Evolutionary conservation across 192 early-diverging fungal species (phyloP).

Genomic region (Podila clonocystis): DNA sequence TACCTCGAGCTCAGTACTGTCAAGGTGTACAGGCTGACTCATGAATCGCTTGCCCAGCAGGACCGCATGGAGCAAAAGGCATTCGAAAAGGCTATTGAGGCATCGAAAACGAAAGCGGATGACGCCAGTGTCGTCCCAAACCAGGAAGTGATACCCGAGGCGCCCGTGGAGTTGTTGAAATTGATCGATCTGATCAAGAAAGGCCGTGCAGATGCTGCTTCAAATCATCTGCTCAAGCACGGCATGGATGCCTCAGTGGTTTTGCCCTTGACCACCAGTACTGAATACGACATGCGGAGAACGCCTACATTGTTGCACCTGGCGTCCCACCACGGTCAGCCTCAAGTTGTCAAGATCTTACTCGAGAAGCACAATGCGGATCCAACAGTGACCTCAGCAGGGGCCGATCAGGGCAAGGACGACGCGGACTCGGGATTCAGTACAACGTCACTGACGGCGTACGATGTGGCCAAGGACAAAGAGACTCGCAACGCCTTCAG

Average conservation of each 20-base stretch:
- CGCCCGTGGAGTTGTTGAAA: slow-evolving; percentile 57
- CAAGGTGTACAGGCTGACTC: slow-evolving; percentile 58
- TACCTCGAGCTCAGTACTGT: slow-evolving; percentile 71
- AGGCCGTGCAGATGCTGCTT: slow-evolving; percentile 69
- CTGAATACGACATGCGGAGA: slow-evolving; percentile 52
- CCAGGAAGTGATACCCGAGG: slow-evolving; percentile 2
- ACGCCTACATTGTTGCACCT: slow-evolving; percentile 80
- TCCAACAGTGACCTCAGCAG: slow-evolving; percentile 61
- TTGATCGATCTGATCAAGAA: slow-evolving; percentile 66
- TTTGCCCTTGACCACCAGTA: slow-evolving; percentile 23
- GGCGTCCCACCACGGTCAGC: slow-evolving; percentile 69
- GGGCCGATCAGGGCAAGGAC: background rate
- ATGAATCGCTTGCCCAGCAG: slow-evolving; percentile 24
- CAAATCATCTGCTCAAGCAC: slow-evolving; percentile 63
- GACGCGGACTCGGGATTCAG: background rate
- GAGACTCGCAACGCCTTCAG: slow-evolving; percentile 79
- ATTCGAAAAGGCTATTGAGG: slow-evolving; percentile 13
- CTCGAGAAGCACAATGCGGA: slow-evolving; percentile 82
- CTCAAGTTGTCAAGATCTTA: slow-evolving; percentile 63
- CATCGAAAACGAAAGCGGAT: slow-evolving; percentile 14
- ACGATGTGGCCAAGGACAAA: slow-evolving; percentile 78
- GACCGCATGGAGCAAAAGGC: slow-evolving; percentile 46
- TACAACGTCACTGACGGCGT: slow-evolving; percentile 59
- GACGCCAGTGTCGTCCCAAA: background rate
- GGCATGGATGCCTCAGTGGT: slow-evolving; percentile 52